Base-by-base conservation (phyloP, 768 basidiomycete genomes). In the Guyanaporus albipodus region DNA sequence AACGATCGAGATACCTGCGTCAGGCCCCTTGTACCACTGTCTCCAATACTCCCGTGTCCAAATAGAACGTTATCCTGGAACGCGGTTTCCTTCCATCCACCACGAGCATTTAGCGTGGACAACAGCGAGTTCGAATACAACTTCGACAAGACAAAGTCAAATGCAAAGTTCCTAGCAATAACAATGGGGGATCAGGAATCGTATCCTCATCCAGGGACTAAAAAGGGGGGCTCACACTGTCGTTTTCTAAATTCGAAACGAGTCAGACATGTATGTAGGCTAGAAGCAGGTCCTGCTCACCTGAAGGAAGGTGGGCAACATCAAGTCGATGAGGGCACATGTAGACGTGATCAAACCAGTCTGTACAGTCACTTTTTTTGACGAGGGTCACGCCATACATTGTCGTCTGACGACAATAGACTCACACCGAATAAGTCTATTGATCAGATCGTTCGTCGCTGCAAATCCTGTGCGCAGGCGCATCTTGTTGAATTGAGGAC, bases 391-490 rank as follows among this genome's bases (percentile, higher is more conserved):
- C n/a, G 19, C 6, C 0, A 6, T 2, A 2, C 17, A 19, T 4
- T 8, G 21, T 50, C 24, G 17, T 28, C 7, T 10, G 12, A 42
- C 10, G 9, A 32, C 14, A 39, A 50, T 14, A 23, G 10, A 47
- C 64, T 26, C 43, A 73, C 69, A 18, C 44, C 70, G 55, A 42
- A 76, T 74, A 41, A 78, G 71, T 40, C 59, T 67, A 50, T 75
- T 70, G 1, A 78, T 41, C 2, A 49, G 4, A 31, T 44, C 38
- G 11, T 77, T 73, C 1, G 75, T 73, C 4, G 55, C 48, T 4
- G 60, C 48, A 46, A 75, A 73, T 8, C 74, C 74, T 0, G 73
- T 75, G 53, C 68, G 72, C 46, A 72, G 65, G 29, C 51, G 67
- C 31, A 58, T 52, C 75, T 77, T n/a, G n/a, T n/a, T n/a, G n/a